Evolutionary conservation across 2,329 filamentous ascomycete species (phyloP).

Genomic region (Emydomyces testavorans): DNA sequence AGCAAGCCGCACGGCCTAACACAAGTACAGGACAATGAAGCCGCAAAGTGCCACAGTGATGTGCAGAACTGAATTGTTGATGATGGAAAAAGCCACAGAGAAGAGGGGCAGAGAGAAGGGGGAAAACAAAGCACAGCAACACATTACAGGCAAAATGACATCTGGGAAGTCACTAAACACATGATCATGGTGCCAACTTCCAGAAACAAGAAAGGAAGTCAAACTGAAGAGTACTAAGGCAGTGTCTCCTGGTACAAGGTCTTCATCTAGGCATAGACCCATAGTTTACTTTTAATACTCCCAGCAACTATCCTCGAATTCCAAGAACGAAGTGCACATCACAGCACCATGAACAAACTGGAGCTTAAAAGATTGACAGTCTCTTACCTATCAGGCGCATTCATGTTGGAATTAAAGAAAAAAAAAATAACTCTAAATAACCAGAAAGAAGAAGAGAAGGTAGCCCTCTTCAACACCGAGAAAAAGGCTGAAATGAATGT

Average conservation of each 20-base stretch:
- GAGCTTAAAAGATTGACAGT: not conserved
- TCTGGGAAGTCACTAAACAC: not conserved
- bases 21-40: not conserved
- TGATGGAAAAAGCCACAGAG: not conserved
- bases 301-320: too few relatives aligned
- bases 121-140: not conserved
- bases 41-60: not conserved
- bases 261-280: too few relatives aligned
- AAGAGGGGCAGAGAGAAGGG: not conserved
- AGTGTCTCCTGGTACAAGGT: too few relatives aligned
- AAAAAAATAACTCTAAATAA: not conserved
- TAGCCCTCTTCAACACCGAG: constrained; percentile 3
- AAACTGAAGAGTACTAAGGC: not conserved
- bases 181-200: not conserved
- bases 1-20: too few relatives aligned
- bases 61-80: not conserved
- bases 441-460: constrained; percentile 1
- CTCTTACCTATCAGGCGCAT: constrained; percentile 44
- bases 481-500: not conserved
- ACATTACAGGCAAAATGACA: too few relatives aligned
- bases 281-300: too few relatives aligned
- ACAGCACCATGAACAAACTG: too few relatives aligned
- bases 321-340: too few relatives aligned
- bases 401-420: constrained; percentile 33
- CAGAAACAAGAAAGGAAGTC: not conserved